These are phyloP conservation scores for Cynara cardunculus DNA, from an alignment of 129 eudicot genomes.

Conservation along the genomic window DNA sequence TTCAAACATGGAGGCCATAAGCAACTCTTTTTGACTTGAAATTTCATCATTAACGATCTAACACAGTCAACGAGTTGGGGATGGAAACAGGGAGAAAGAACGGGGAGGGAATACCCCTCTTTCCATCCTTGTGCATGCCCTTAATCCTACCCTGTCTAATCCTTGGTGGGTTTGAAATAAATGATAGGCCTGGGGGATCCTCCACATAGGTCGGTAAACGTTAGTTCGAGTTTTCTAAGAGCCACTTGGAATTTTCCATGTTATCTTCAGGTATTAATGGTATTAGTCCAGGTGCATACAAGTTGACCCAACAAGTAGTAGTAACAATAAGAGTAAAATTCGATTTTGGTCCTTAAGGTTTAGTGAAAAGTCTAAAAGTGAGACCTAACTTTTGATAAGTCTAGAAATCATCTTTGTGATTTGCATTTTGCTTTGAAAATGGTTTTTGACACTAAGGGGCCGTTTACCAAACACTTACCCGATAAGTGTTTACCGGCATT, in stretches of 20 bases:
- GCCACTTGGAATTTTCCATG: neutral
- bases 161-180: neutral
- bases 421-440: neutral
- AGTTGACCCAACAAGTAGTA: no score
- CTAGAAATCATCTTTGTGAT: neutral
- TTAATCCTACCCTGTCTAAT: neutral
- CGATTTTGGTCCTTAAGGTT: no score
- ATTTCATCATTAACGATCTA: neutral
- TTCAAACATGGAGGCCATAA: neutral
- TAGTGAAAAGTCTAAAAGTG: neutral
- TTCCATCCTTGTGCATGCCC: neutral
- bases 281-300: neutral
- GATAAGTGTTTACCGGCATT: no score
- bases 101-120: neutral
- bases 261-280: neutral
- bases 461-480: no score
- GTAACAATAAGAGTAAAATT: neutral
- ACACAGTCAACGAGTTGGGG: neutral
- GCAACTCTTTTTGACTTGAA: neutral
- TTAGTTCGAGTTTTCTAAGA: no score
- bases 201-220: neutral
- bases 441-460: no score
- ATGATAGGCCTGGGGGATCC: neutral
- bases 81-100: no score
- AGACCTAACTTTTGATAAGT: neutral